These are phyloP conservation scores for Aureobasidium pullulans DNA, from an alignment of 2,329 filamentous ascomycete species.

Conservation along the genomic window DNA sequence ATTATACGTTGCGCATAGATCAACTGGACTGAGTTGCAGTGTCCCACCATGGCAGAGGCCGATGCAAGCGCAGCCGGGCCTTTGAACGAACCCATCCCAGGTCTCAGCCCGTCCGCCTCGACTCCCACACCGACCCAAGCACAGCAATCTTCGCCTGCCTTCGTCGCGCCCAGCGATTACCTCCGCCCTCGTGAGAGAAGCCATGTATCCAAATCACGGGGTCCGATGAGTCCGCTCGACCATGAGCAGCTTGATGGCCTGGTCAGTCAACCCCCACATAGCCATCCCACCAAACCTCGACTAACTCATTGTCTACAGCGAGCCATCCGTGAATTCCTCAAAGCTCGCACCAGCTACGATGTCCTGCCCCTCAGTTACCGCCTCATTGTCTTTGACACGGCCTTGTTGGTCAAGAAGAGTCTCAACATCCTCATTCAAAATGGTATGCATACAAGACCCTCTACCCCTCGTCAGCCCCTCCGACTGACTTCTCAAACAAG, in stretches of 20 bases:
- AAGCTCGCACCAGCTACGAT: slow-evolving; percentile 94
- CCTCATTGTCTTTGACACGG: slow-evolving; percentile 90
- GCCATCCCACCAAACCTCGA: slow-evolving; percentile 12
- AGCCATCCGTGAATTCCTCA: slow-evolving; percentile 91
- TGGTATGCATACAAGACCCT: slow-evolving; percentile 47
- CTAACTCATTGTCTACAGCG: slow-evolving; percentile 46
- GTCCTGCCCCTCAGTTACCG: slow-evolving; percentile 93
- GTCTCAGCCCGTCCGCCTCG: background rate
- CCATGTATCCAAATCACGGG: slow-evolving; percentile 18
- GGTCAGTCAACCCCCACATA: slow-evolving; percentile 45
- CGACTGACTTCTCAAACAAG: slow-evolving; percentile 39
- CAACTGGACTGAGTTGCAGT: slow-evolving; percentile 1
- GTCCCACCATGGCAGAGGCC: slow-evolving; percentile 9
- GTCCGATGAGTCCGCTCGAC: slow-evolving; percentile 55
- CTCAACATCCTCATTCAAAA: slow-evolving; percentile 93
- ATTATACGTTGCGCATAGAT: background rate
- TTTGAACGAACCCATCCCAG: slow-evolving; percentile 2
- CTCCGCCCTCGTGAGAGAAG: slow-evolving; percentile 22
- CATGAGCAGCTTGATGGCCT: slow-evolving; percentile 71
- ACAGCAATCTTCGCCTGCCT: slow-evolving; percentile 20
- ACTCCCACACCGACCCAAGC: background rate
- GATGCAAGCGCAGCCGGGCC: slow-evolving; percentile 9
- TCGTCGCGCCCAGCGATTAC: slow-evolving; percentile 33
- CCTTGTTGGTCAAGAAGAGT: slow-evolving; percentile 93
- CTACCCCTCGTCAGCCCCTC: background rate